Base-by-base conservation (phyloP, 2,329 filamentous ascomycete genomes). In the Xylariales sp. region DNA sequence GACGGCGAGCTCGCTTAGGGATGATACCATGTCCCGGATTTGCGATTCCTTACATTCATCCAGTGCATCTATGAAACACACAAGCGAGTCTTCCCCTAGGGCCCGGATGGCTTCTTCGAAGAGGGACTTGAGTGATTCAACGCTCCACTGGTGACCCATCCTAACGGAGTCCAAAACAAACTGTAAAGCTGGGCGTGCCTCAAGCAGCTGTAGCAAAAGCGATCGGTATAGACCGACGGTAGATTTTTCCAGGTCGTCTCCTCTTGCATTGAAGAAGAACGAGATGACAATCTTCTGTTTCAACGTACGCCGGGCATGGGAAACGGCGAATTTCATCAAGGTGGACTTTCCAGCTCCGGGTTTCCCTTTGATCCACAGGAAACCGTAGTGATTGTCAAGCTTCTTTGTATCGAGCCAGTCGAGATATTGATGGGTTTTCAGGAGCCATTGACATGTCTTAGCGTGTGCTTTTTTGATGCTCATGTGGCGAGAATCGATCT, bases 221-320 rank as follows among this genome's bases (percentile, higher is more conserved):
- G 70, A 68, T 9, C 70, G 64, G 47, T 74, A 74, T 45, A 77
- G 60, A 4, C 74, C 72, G 1, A 48, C 18, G 0, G 59, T 61
- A 0, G 68, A 62, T 46, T 62, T 72, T 44, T 76, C 69, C 14
- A 70, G 52, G 7, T 55, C 40, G 0, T 54, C 51, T 1, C 70
- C 70, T 33, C 68, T 54, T 0, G 69, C 69, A 40, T 72, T 68
- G 59, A 75, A 75, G 57, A 73, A 75, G 50, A 73, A 75, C 0
- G 54, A 57, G 5, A 58, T 45, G 5, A 52, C 40, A 6, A 49
- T 40, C 12, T 24, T 22, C 31, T 41, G n/a, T n/a, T 34, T 34
- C 25, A 9, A 27, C 8, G 8, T 14, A 4, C 12, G 12, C 15
- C 16, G 37, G 43, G n/a, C 49, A 12, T 29, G 15, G 14, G 14